Conservation (phyloP, 2,329 filamentous ascomycete species). For the Talaromyces atroroseus region DNA sequence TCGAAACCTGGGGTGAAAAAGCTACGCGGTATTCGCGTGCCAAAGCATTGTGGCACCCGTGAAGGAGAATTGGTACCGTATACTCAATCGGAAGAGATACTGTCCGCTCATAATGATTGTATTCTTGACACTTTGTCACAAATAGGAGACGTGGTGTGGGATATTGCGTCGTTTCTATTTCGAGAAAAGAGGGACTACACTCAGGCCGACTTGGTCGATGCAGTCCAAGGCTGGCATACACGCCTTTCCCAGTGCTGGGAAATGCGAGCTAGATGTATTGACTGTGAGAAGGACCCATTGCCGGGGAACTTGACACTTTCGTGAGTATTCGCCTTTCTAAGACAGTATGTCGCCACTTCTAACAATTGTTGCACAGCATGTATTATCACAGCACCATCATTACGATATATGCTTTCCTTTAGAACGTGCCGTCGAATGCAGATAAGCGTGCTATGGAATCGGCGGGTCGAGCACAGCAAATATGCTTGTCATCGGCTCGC, state of each 20-base stretch:
- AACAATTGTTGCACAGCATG: conserved; percentile 14
- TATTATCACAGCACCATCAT: conserved; percentile 25
- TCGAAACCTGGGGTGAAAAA: conserved; percentile 7
- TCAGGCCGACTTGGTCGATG: conserved; percentile 9
- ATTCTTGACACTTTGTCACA: conserved; percentile 23
- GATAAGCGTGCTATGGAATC: conserved; percentile 2
- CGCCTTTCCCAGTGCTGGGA: conserved; percentile 23
- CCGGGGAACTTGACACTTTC: conserved; percentile 25
- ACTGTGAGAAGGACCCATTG: conserved; percentile 16
- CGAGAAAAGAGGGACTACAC: conserved; percentile 13
- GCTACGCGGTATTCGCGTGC: conserved; percentile 15
- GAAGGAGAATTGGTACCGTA: conserved; percentile 23
- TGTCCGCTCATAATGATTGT: conserved; percentile 19
- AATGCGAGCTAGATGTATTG: conserved; percentile 23
- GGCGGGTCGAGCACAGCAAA: conserved; percentile 14
- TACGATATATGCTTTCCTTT: conserved; percentile 25
- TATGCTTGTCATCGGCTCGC: conserved; percentile 20
- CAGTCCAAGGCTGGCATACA: conserved; percentile 18
- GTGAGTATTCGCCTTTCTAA: conserved; percentile 17
- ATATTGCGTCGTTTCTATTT: conserved; percentile 11
- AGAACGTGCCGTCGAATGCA: conserved; percentile 10
- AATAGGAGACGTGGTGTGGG: conserved; percentile 20
- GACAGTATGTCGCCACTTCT: background rate
- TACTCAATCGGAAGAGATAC: conserved; percentile 16
- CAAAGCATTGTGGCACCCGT: conserved; percentile 14